Base-by-base conservation (phyloP, 2,329 filamentous ascomycete species). In the Parafenestella ontariensis region DNA sequence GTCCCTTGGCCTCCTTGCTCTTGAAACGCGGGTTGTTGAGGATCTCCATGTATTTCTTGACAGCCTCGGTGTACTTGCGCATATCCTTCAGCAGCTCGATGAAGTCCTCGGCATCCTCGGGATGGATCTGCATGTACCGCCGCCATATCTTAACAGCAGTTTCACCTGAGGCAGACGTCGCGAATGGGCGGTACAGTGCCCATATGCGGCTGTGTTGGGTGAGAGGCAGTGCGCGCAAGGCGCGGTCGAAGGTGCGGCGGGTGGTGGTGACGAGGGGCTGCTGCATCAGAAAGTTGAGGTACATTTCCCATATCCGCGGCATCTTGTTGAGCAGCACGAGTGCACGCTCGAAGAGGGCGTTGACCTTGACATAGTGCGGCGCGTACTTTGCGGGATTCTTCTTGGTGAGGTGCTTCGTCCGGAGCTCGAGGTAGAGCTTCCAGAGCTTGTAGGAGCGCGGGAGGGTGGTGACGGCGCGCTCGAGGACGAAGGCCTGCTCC, bases 251-350 rank as follows among this genome's bases (percentile, higher is more conserved):
- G 0, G 91, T 91, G 61, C 88, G 87, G 54, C 95, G 87, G 23
- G 92, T 96, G 52, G 87, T 83, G 7, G 94, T 97, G 57, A 99
- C 87, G 49, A 96, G 81, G n/a, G 95, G 95, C 75, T 99, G 95
- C 70, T 90, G 87, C 72, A 94, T 87, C 53, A 99, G 82, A 72
- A 99, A 98, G 44, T 85, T 85, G 58, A 99, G 87, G 74, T 97
- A 99, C 87, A 98, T 91, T 75, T 97, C 93, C 96, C 95, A 99
- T 72, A 99, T 95, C 64, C 87, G 86, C 21, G 96, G 95, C 95
- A 99, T 99, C 79, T 99, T 99, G 79, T 99, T 97, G 58, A 99
- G 85, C 36, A 99, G 83, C 54, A 97, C 91, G 46, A 99, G 81
- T 3, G 95, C 93, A 65, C 91, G 86, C 79, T 99, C 95, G 74